These are phyloP conservation scores for Yarrowia hollandica DNA, from an alignment of 805 yeast genomes.

Conservation along the genomic window DNA sequence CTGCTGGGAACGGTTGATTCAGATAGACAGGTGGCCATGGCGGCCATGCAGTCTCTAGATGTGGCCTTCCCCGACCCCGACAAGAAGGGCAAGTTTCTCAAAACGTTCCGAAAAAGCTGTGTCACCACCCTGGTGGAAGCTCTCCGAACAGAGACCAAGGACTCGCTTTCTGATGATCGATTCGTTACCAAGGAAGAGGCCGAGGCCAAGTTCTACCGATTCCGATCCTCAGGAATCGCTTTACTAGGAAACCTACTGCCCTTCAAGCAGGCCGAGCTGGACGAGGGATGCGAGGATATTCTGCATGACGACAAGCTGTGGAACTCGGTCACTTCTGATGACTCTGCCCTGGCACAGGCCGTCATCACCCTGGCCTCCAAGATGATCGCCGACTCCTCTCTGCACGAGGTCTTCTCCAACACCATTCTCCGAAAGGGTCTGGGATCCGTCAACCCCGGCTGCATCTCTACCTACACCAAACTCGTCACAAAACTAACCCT, in stretches of 20 bases:
- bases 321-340: constrained; percentile 46
- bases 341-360: constrained; percentile 47
- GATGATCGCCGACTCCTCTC: constrained; percentile 35
- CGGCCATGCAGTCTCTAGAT: constrained; percentile 51
- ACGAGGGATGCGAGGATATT: constrained; percentile 40
- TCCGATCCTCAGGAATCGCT: constrained; percentile 52
- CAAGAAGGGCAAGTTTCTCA: constrained; percentile 60
- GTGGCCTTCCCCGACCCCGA: constrained; percentile 58
- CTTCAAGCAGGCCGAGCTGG: constrained; percentile 22
- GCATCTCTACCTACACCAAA: constrained; percentile 5
- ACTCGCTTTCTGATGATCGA: constrained; percentile 73
- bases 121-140: constrained; percentile 55
- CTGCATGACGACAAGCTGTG: constrained; percentile 48
- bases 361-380: constrained; percentile 45
- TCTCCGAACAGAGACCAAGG: constrained; percentile 56
- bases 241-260: constrained; percentile 46
- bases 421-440: constrained; percentile 34
- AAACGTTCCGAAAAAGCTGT: constrained; percentile 56
- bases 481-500: constrained; percentile 48
- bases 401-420: constrained; percentile 28
- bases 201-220: constrained; percentile 59
- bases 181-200: constrained; percentile 67
- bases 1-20: constrained; percentile 68
- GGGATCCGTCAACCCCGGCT: constrained; percentile 29
- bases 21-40: constrained; percentile 59